phyloP scores from a whole-genome alignment of 2,329 filamentous ascomycete species.

The Scytalidium sp. region DNA sequence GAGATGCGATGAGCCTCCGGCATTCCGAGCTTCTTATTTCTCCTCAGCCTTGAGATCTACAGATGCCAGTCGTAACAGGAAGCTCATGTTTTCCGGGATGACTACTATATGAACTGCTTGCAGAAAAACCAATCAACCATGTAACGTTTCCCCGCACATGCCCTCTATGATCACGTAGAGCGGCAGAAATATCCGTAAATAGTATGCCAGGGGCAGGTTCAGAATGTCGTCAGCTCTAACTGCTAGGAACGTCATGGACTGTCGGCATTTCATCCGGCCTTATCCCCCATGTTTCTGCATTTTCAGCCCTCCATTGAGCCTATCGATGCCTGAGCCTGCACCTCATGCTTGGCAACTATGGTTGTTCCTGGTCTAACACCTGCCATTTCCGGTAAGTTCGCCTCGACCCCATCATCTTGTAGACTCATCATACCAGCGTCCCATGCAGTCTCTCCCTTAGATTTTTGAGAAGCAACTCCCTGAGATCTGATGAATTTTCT shows the following conservation, averaged over 20 bases:
- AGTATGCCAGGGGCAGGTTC: not conserved
- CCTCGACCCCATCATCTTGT: not conserved
- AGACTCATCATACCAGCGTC: not conserved
- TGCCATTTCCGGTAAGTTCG: not conserved
- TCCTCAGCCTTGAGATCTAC: not conserved
- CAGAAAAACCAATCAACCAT: not conserved
- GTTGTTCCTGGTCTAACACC: not conserved
- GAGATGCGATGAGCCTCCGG: not conserved
- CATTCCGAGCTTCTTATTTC: not conserved
- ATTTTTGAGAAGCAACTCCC: not conserved
- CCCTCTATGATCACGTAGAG: not conserved
- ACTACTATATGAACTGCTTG: not conserved
- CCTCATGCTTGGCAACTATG: not conserved
- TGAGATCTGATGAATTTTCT: not conserved
- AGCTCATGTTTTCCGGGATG: not conserved
- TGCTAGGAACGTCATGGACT: not conserved
- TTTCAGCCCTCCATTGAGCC: not conserved
- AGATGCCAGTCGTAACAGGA: not conserved
- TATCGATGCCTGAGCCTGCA: not conserved
- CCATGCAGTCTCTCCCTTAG: not conserved
- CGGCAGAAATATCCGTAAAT: not conserved
- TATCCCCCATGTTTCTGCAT: not conserved
- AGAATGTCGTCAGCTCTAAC: not conserved
- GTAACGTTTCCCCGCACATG: not conserved
- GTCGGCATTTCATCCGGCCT: too few species aligned